Evolutionary conservation across 495 filamentous ascomycete species (phyloP), one percentile per base, ranked within the genome.

Genomic region (Neurospora sp.): DNA sequence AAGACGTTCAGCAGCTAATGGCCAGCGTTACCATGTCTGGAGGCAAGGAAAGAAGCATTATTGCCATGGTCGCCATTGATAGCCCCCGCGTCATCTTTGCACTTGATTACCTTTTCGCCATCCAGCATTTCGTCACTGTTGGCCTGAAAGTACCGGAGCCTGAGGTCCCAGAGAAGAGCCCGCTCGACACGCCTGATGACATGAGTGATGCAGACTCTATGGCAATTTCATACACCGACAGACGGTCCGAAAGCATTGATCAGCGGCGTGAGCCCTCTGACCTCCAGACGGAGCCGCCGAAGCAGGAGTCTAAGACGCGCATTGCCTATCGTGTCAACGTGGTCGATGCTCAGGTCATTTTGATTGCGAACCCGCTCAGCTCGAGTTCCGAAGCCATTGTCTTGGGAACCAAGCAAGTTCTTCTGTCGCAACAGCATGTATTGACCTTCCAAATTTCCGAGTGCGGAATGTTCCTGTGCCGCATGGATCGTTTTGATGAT

Each of bases 381-480:
- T 84, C 89, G 7, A 94, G 90, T 79, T 98, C 96, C 0, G 96
- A 99, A 78, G 96, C 96, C 8, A 97, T 99, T 76, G 96, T 98
- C 11, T 87, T 99, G 20, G 91, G 94, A 20, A 97, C 93, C 10
- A 98, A 98, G 80, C 93, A 99, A 78, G 88, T 98, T 7, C 86
- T 98, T 8, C 84, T 98, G 12, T 96, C 96, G 16, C 92, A 96
- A 77, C 96, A 99, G 81, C 93, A 98, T 83, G 93, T 95, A 31
- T 87, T 94, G 69, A 97, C 96, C 11, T 85, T 99, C 72, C 96
- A 98, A 77, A 87, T 98, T 10, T 92, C 92, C 42, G 89, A 97
- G 77, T 90, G 98, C 66, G 96, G 96, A 72, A 98, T 99, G 94
- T 99, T 98, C 81, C 84, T 99, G 42, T 99, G 96, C 79, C 92